Evolutionary conservation across 179 eudicot genomes (phyloP).

Genomic region (Heliamphora pulchella): DNA sequence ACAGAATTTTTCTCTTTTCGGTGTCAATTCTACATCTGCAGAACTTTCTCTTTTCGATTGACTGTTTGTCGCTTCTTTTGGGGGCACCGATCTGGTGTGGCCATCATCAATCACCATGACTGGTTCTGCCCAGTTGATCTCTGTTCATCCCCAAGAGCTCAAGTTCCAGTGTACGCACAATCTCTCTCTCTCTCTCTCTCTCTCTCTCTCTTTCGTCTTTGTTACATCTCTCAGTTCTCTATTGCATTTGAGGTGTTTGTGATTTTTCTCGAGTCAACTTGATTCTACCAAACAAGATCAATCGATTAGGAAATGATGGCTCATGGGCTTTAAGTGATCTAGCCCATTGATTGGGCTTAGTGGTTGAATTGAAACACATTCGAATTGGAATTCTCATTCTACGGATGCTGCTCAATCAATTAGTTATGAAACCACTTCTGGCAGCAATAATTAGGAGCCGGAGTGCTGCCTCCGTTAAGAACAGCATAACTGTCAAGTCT

Average conservation of each 20-base stretch:
- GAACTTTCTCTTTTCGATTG: background rate
- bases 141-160: constrained; percentile 65
- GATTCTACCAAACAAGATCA: background rate
- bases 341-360: no score
- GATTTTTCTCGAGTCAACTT: background rate
- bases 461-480: no score
- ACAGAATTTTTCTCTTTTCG: background rate
- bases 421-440: no score
- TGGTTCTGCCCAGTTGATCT: constrained; percentile 41
- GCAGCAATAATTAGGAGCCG: no score
- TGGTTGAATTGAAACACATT: no score
- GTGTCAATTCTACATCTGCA: background rate
- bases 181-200: constrained; percentile 8
- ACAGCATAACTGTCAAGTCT: no score
- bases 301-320: background rate
- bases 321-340: no score
- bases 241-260: background rate
- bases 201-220: background rate
- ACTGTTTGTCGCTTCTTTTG: background rate
- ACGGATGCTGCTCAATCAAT: no score
- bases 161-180: constrained; percentile 38
- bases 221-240: background rate
- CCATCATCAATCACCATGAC: constrained; percentile 17
- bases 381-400: no score
- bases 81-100: constrained; percentile 11